phyloP scores from a whole-genome alignment of 805 yeast genomes.

The Saturnispora sanitii region DNA sequence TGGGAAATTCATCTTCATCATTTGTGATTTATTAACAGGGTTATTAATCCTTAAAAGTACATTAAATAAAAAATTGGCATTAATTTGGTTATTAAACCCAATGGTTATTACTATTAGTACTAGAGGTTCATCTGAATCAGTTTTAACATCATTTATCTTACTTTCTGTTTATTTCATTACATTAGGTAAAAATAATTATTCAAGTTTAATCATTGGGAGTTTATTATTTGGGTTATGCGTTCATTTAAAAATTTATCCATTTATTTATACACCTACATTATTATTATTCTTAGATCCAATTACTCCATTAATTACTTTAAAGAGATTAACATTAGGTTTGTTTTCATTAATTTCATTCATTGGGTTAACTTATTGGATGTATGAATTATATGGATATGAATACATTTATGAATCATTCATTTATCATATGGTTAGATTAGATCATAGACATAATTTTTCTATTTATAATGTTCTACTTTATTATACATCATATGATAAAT shows the following conservation, averaged over 20 bases:
- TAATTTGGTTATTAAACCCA: conserved; percentile 83
- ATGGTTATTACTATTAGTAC: conserved; percentile 91
- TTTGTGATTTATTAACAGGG: conserved; percentile 79
- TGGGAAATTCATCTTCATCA: conserved; percentile 72
- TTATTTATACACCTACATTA: conserved; percentile 74
- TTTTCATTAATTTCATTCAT: conserved; percentile 36
- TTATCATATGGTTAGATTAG: conserved; percentile 74
- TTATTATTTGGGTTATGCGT: conserved; percentile 63
- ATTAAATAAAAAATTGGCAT: conserved; percentile 12
- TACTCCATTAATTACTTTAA: conserved; percentile 32
- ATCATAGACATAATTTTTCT: conserved; percentile 93
- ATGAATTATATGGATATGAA: conserved; percentile 57
- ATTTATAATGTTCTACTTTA: conserved; percentile 71
- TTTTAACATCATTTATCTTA: conserved; percentile 70
- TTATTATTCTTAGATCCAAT: conserved; percentile 29
- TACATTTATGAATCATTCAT: conserved; percentile 69
- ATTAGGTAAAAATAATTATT: background rate
- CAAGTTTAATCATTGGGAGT: conserved; percentile 27
- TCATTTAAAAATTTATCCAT: conserved; percentile 88
- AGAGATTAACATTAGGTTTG: conserved; percentile 33
- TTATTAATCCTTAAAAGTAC: conserved; percentile 33
- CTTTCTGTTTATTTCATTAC: conserved; percentile 38
- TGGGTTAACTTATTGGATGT: conserved; percentile 50
- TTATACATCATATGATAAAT: conserved; percentile 37
- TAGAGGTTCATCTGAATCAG: conserved; percentile 87